Conservation (phyloP, 441 rosid species). For the Euphorbia schlechtendalii region DNA sequence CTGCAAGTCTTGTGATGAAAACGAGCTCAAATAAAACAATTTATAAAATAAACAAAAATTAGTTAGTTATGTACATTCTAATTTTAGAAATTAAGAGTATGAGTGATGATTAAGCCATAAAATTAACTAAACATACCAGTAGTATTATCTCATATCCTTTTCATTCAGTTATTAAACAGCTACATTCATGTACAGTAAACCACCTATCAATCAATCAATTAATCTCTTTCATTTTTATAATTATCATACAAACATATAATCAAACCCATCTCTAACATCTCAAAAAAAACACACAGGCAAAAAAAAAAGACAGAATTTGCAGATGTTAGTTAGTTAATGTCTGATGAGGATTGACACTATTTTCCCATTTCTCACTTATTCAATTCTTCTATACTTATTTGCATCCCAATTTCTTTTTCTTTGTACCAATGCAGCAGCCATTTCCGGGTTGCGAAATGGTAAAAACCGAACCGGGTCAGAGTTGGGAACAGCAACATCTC, state of each 20-base stretch:
- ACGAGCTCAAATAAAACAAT: not conserved
- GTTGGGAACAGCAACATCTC: constrained; percentile 26
- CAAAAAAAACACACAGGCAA: not conserved
- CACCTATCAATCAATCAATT: not conserved
- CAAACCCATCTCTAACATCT: not conserved
- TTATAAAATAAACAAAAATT: not conserved
- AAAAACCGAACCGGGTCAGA: constrained; percentile 49
- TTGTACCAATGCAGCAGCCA: constrained; percentile 20
- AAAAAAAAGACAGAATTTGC: not conserved
- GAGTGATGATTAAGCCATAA: constrained; percentile 6
- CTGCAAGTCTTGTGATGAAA: constrained; percentile 2
- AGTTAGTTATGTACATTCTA: not conserved
- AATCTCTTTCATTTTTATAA: not conserved
- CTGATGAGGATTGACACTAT: constrained; percentile 23
- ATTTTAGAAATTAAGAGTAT: not conserved
- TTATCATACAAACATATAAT: not conserved
- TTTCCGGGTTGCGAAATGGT: constrained; percentile 37
- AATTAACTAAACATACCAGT: not conserved
- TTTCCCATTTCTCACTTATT: constrained; percentile 9
- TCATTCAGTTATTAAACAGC: not conserved
- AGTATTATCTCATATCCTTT: not conserved
- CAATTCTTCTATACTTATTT: constrained; percentile 16
- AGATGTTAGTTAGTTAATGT: constrained; percentile 11
- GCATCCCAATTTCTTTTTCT: constrained; percentile 16
- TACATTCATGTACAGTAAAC: not conserved